Conservation (phyloP, 1,284 basidiomycete species). For the Singerocomus inundabilis region DNA sequence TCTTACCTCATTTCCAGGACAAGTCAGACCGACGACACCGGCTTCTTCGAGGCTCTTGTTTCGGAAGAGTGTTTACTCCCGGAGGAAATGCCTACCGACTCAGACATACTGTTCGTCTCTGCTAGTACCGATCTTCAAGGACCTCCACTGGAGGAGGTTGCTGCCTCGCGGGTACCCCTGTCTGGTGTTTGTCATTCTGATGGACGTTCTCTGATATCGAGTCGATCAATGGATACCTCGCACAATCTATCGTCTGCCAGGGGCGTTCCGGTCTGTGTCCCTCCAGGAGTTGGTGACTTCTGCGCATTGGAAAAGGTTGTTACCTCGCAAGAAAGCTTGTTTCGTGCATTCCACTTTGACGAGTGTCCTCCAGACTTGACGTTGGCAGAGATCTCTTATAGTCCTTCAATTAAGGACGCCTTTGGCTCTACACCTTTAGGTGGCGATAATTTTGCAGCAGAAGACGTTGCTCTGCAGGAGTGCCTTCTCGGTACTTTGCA, state of each 20-base stretch:
- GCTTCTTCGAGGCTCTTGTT: background rate
- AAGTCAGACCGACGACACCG: background rate
- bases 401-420: background rate
- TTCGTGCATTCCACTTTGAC: background rate
- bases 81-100: background rate
- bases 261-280: background rate
- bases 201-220: background rate
- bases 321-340: constrained; percentile 2
- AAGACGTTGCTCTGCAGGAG: background rate
- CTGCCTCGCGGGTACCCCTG: background rate
- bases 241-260: background rate
- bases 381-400: background rate
- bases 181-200: background rate
- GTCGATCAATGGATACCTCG: background rate
- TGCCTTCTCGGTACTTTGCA: background rate
- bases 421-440: background rate
- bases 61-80: background rate
- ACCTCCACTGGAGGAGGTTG: background rate
- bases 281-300: background rate
- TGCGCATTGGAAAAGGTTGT: background rate
- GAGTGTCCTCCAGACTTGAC: too few species aligned
- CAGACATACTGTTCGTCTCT: background rate
- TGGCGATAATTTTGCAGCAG: background rate
- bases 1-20: background rate
- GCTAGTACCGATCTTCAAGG: background rate